Base-by-base conservation (phyloP, 805 yeast genomes). In the Candida insectalens region DNA sequence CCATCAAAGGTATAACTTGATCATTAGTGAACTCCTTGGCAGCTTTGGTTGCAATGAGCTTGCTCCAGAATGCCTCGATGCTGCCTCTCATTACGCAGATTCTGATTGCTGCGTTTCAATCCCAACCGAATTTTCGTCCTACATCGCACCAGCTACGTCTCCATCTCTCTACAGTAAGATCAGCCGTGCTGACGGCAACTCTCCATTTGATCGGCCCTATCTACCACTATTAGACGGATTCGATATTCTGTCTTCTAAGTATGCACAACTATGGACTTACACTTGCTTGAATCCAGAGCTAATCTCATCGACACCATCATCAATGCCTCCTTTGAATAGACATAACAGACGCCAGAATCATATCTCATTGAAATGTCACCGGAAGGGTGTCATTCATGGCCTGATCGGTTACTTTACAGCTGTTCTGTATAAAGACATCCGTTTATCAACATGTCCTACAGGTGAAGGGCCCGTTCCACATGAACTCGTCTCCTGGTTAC, bases 21-120 rank as follows among this genome's bases (percentile, higher is more conserved):
- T 87, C 6, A 66, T 89, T 2, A 80, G 94, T 29, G 96, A 88
- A 52, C 59, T 89, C 6, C 55, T 88, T 19, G 96, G 96, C 5
- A 83, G 95, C 12, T 82, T 89, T 59, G 96, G 95, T 4, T 89
- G 94, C 53, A 89, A 88, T 54, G 96, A 88, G 51, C 63, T 84
- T 13, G 69, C 83, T 6, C 96, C 97, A 0, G 97, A 88, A 51
- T 77, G 92, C 37, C 53, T 84, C 3, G 61, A 60, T 29, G 57
- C 66, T 1, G 46, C 65, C 13, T 67, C 69, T 33, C 41, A 47
- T 31, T 44, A 49, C 44, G 38, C 67, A 45, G 66, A 71, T 54
- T 44, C 69, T 53, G 34, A 57, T 44, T 37, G 51, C 23, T 80
- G 83, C 3, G 54, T 74, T 15, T 76, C 71, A 56, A 78, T 81